Evolutionary conservation across 2,329 filamentous ascomycete species (phyloP).

Genomic region (Beauveria caledonica): DNA sequence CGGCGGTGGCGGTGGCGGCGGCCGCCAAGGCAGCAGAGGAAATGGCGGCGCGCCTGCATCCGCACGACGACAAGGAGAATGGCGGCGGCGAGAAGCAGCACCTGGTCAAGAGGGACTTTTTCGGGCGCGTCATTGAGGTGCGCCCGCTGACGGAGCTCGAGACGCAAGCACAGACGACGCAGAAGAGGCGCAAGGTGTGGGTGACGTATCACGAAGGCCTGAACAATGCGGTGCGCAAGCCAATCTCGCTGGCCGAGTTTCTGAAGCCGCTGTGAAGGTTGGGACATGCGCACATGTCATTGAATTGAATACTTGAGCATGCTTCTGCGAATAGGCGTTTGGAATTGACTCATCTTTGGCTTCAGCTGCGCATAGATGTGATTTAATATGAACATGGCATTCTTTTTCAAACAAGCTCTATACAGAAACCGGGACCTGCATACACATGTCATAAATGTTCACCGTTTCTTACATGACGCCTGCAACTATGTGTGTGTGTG

Average conservation of each 20-base stretch:
- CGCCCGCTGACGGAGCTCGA: conserved; percentile 32
- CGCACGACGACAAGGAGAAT: conserved; percentile 26
- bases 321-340: background rate
- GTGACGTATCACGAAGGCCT: conserved; percentile 84
- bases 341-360: background rate
- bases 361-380: background rate
- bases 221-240: conserved; percentile 87
- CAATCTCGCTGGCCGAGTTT: conserved; percentile 72
- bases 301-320: background rate
- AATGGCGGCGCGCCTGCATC: conserved; percentile 21
- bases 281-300: background rate
- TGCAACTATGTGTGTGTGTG: background rate
- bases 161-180: conserved; percentile 29
- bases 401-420: background rate
- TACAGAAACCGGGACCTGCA: background rate
- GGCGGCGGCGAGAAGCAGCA: conserved; percentile 25
- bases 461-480: background rate
- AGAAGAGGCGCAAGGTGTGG: conserved; percentile 61
- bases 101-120: conserved; percentile 70
- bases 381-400: background rate
- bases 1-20: conserved; percentile 9
- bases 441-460: background rate
- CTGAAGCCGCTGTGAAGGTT: conserved; percentile 52
- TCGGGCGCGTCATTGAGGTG: conserved; percentile 60
- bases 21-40: conserved; percentile 28